Evolutionary conservation across 208 protist genomes (phyloP).

Genomic region (Blechomonas ayalai): DNA sequence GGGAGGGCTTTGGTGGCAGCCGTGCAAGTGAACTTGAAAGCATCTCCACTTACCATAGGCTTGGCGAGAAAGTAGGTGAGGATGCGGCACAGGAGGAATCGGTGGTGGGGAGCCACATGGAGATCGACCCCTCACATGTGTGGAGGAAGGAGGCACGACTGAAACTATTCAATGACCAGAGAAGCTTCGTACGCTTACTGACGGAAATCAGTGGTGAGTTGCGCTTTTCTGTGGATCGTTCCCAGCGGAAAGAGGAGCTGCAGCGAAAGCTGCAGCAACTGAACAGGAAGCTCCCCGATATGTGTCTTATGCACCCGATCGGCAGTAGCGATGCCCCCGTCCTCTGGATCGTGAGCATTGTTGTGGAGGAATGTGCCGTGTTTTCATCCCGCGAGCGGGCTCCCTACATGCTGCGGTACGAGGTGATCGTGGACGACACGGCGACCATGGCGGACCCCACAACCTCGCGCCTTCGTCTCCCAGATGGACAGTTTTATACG

Average conservation of each 20-base stretch:
- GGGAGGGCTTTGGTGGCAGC: background rate
- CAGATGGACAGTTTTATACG: constrained; percentile 58
- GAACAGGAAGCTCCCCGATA: constrained; percentile 40
- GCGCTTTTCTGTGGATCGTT: constrained; percentile 51
- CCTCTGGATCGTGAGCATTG: constrained; percentile 79
- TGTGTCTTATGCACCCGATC: constrained; percentile 71
- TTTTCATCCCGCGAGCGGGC: constrained; percentile 84
- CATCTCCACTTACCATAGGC: too few species aligned
- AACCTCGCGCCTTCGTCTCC: constrained; percentile 40
- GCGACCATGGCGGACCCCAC: constrained; percentile 73
- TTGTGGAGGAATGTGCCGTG: constrained; percentile 84
- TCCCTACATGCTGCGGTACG: constrained; percentile 76
- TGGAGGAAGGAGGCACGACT: constrained; percentile 73
- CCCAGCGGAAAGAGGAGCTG: constrained; percentile 67
- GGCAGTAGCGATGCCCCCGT: constrained; percentile 52
- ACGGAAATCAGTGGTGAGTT: constrained; percentile 70
- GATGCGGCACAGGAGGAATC: constrained; percentile 5
- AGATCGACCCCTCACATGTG: constrained; percentile 32
- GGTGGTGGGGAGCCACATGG: background rate
- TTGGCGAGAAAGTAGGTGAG: background rate
- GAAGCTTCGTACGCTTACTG: constrained; percentile 60
- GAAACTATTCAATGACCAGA: constrained; percentile 78
- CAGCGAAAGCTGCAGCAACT: constrained; percentile 42
- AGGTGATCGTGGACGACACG: constrained; percentile 84
- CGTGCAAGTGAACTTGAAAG: too few species aligned